Evolutionary conservation across 164 flowering plant genomes (phyloP).

Genomic region (Liquidambar formosana): DNA sequence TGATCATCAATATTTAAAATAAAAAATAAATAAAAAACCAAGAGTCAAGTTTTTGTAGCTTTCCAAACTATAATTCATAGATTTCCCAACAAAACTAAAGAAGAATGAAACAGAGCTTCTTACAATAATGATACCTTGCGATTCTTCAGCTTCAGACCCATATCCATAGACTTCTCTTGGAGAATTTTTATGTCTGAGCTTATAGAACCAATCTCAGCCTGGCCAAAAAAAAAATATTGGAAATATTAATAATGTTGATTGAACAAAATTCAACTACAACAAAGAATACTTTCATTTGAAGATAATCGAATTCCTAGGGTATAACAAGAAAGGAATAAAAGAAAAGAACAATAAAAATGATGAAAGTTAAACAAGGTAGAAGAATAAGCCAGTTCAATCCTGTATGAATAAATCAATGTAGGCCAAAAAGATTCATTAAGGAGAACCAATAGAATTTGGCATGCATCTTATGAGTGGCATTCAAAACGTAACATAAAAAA

Average conservation of each 20-base stretch:
- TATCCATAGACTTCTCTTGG: slow-evolving; percentile 98
- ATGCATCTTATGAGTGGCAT: no score
- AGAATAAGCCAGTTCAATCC: not conserved
- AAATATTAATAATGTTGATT: not conserved
- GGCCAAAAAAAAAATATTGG: slow-evolving; percentile 19
- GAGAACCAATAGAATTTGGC: not conserved
- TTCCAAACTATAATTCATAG: no score
- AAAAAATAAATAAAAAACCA: no score
- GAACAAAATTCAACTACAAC: not conserved
- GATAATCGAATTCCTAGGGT: not conserved
- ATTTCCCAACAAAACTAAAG: not conserved
- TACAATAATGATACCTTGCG: slow-evolving; percentile 71
- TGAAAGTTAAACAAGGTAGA: not conserved
- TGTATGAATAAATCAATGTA: not conserved
- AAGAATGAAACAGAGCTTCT: not conserved
- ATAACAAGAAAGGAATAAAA: not conserved
- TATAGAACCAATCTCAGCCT: slow-evolving; percentile 98
- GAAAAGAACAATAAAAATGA: no score
- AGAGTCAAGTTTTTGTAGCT: no score
- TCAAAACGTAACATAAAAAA: no score
- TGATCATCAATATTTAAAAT: no score
- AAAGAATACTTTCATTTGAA: slow-evolving; percentile 3
- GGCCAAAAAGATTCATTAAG: not conserved
- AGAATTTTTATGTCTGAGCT: slow-evolving; percentile 95
- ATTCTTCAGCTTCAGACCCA: slow-evolving; percentile 96